Conservation (phyloP, 2,329 filamentous ascomycete species). For the Simplicillium aogashimaense region DNA sequence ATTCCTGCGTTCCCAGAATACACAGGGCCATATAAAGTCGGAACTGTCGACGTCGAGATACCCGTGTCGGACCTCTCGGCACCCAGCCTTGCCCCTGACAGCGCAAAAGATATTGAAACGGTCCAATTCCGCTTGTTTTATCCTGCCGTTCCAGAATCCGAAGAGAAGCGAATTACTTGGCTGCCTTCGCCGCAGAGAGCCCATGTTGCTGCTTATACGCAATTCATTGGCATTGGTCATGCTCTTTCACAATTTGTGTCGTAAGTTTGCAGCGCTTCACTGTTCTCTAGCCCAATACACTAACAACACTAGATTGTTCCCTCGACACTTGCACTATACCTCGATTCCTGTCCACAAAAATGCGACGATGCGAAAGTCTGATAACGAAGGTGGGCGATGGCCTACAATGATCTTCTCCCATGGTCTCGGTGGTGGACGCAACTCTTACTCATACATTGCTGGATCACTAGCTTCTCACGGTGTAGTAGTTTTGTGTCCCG, state of each 20-base stretch:
- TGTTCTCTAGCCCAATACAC: neutral
- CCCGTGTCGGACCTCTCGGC: conserved; percentile 51
- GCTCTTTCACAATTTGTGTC: conserved; percentile 49
- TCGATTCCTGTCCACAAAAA: conserved; percentile 65
- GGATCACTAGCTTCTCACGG: conserved; percentile 74
- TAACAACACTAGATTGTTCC: conserved; percentile 43
- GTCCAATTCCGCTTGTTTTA: conserved; percentile 78
- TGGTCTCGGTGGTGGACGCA: conserved; percentile 70
- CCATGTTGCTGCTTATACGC: conserved; percentile 64
- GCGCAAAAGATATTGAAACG: conserved; percentile 53
- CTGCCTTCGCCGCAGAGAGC: conserved; percentile 67
- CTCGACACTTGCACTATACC: conserved; percentile 63
- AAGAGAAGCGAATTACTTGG: conserved; percentile 59
- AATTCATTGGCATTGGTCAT: conserved; percentile 60
- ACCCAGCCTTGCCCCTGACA: conserved; percentile 41
- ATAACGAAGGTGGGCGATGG: conserved; percentile 47
- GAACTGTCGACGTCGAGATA: conserved; percentile 72
- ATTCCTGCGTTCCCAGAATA: conserved; percentile 66
- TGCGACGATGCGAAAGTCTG: conserved; percentile 47
- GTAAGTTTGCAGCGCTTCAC: conserved; percentile 26
- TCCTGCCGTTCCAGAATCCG: conserved; percentile 47
- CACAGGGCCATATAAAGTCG: conserved; percentile 68
- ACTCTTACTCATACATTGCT: conserved; percentile 75
- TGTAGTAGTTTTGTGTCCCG: conserved; percentile 68
- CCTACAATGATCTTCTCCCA: conserved; percentile 82